Conservation (phyloP, 805 yeast species). For the Priceomyces fermenticarens region DNA sequence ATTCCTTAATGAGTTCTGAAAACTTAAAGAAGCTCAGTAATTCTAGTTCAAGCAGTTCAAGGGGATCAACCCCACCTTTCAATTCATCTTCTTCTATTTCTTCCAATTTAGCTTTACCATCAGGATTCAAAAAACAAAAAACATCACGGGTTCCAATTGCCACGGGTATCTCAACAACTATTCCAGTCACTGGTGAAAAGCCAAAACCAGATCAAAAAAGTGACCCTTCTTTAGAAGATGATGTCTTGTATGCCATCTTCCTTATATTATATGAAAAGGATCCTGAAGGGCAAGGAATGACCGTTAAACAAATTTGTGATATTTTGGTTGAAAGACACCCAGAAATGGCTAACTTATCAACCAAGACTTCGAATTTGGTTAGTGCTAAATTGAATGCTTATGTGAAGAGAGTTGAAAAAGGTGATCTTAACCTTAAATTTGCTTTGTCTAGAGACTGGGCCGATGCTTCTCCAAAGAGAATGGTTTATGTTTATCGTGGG, state of each 20-base stretch:
- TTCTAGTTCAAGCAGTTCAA: constrained; percentile 23
- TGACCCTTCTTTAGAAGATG: constrained; percentile 63
- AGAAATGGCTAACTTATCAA: constrained; percentile 76
- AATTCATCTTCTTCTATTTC: constrained; percentile 8
- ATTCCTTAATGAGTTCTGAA: constrained; percentile 36
- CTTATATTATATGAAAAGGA: constrained; percentile 68
- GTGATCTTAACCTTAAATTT: constrained; percentile 68
- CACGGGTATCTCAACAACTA: constrained; percentile 72
- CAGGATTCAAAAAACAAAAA: constrained; percentile 30
- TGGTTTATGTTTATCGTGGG: constrained; percentile 86
- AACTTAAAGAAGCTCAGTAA: constrained; percentile 7
- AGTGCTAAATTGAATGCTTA: constrained; percentile 83
- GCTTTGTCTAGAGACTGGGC: constrained; percentile 89
- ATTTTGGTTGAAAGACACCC: constrained; percentile 71
- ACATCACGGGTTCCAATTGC: constrained; percentile 52
- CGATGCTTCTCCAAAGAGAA: constrained; percentile 82
- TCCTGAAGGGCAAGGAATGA: constrained; percentile 71
- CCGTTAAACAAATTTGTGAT: constrained; percentile 87
- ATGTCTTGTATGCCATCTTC: constrained; percentile 73
- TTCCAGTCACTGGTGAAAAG: constrained; percentile 71
- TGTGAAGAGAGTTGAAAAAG: constrained; percentile 81
- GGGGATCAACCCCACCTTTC: constrained; percentile 32
- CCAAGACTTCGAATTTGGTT: constrained; percentile 77
- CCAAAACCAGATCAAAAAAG: constrained; percentile 69
- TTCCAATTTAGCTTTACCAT: constrained; percentile 6